phyloP scores from a whole-genome alignment of 805 yeast genomes.

The Metschnikowia amazonensis region DNA sequence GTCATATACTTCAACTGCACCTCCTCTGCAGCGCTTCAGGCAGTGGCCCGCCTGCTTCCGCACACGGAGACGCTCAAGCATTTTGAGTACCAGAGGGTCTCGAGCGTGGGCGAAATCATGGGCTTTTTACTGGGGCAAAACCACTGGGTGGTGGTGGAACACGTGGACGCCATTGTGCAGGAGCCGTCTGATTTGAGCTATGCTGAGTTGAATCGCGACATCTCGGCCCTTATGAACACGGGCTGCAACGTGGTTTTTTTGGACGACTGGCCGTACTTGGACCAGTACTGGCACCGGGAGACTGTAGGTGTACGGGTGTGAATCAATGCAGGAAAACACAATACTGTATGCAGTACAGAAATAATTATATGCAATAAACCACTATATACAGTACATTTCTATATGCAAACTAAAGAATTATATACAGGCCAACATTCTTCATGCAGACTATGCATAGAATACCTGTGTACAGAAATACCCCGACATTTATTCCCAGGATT shows the following conservation, averaged over 20 bases:
- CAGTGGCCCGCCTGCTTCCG: constrained; percentile 10
- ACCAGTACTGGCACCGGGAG: constrained; percentile 12
- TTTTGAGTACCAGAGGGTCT: constrained; percentile 17
- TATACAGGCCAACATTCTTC: too few relatives aligned
- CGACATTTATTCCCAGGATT: too few relatives aligned
- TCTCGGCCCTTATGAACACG: constrained; percentile 9
- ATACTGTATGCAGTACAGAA: too few relatives aligned
- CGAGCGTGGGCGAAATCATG: constrained; percentile 10
- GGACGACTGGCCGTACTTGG: constrained; percentile 16
- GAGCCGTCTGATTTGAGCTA: constrained; percentile 10
- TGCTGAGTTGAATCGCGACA: constrained; percentile 10
- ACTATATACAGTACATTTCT: too few relatives aligned
- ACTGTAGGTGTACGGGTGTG: background rate
- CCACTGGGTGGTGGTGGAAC: constrained; percentile 16
- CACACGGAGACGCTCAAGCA: background rate
- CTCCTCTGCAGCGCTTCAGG: constrained; percentile 13
- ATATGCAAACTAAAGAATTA: too few relatives aligned
- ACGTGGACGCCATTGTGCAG: constrained; percentile 16
- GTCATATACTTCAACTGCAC: constrained; percentile 16
- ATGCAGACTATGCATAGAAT: too few relatives aligned
- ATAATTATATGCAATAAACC: too few relatives aligned
- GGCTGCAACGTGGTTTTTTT: constrained; percentile 10
- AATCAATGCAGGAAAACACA: too few relatives aligned
- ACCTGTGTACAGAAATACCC: too few relatives aligned
- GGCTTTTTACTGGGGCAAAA: background rate